These are phyloP conservation scores for Tremella fuciformis DNA, from an alignment of 768 basidiomycete genomes.

Conservation along the genomic window DNA sequence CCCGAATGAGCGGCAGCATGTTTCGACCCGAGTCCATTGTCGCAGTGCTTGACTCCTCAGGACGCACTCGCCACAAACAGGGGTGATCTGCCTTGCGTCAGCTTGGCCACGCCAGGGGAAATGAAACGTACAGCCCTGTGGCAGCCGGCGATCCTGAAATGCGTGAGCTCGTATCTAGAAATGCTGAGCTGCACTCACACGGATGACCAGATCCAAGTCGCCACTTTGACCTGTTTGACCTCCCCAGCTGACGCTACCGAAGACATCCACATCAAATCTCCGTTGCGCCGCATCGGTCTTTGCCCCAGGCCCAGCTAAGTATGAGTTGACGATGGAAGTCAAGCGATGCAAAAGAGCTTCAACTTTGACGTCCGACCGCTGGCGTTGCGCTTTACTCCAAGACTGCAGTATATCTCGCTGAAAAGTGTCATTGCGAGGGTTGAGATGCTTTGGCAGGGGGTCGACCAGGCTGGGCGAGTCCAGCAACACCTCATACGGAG, in stretches of 20 bases:
- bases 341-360: no score
- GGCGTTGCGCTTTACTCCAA: not conserved
- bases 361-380: no score
- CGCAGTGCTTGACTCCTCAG: not conserved
- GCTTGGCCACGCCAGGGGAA: not conserved
- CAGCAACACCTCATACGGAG: no score
- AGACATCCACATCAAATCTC: conserved; percentile 47
- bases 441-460: not conserved
- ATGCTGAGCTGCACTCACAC: conserved; percentile 17
- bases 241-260: conserved; percentile 51
- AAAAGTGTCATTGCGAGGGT: conserved; percentile 2
- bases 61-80: not conserved
- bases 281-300: not conserved
- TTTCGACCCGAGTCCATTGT: not conserved
- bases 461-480: no score
- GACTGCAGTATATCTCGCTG: conserved; percentile 16
- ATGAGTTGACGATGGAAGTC: no score
- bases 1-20: conserved; percentile 9
- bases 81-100: conserved; percentile 1
- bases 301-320: no score
- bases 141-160: conserved; percentile 29
- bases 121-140: conserved; percentile 40
- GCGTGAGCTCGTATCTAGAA: not conserved
- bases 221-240: conserved; percentile 46
- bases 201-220: conserved; percentile 47